Base-by-base conservation (phyloP, 306 rosid genomes). In the Cyclanthera cordifolia region DNA sequence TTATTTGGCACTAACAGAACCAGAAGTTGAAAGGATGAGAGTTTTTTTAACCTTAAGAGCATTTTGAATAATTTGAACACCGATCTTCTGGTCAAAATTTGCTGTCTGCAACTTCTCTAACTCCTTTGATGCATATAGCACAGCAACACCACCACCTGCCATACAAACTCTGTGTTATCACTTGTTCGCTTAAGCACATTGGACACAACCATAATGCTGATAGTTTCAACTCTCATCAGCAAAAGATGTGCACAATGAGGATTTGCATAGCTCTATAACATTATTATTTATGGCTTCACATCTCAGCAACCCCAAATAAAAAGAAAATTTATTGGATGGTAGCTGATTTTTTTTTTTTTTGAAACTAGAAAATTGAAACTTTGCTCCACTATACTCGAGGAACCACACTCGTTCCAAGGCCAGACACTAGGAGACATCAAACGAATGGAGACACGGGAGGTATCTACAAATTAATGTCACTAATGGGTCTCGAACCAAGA, bases 101-200 rank as follows among this genome's bases (percentile, higher is more conserved):
- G 87, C 79, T 23, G 87, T 83, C 23, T 61, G 77, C 71, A 83
- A 64, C 54, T 78, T 80, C 58, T 76, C 81, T 59, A 83, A 77
- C 73, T 83, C 82, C 66, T 77, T 83, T 8, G 84, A 77, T 45
- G 87, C 87, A 72, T 83, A 83, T 9, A 83, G 78, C 71, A 83
- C 80, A 19, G 87, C 87, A 58, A 81, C 87, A 65, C 87, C 87
- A 43, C 87, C 87, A 73, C 87, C 87, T 83, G 53, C 51, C 47
- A 17, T 8, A 15, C 57, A 28, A 52, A 57, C 17, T 53, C 66
- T 52, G 24, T 49, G 30, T 72, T 69, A 71, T 50, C 41, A 17
- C 30, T 14, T 4, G 17, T 28, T 53, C 3, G 15, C 17, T 60
- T 5, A 9, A n/a, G 48, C 48, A n/a, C 0, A 59, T 59, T 32